Evolutionary conservation across 768 basidiomycete genomes (phyloP).

Genomic region (Phylloporus rhodoxanthus): DNA sequence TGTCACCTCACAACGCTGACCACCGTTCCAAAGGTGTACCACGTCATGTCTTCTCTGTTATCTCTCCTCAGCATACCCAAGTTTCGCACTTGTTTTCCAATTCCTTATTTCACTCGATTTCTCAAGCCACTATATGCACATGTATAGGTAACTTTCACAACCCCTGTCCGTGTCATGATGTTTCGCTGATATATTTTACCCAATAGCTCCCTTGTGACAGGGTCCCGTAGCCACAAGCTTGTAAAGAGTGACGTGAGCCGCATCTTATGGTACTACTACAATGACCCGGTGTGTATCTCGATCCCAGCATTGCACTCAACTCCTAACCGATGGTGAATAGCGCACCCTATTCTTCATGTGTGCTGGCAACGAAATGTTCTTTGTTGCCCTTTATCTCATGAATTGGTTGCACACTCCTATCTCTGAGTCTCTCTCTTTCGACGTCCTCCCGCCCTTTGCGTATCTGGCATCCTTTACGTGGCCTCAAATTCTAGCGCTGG

Average conservation of each 20-base stretch:
- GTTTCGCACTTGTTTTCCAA: conserved; percentile 82
- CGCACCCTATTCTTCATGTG: conserved; percentile 87
- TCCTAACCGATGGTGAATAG: conserved; percentile 34
- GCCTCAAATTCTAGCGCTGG: conserved; percentile 63
- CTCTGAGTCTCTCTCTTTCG: conserved; percentile 23
- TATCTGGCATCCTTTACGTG: conserved; percentile 49
- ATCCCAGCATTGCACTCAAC: background rate
- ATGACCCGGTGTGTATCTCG: conserved; percentile 64
- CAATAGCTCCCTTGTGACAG: conserved; percentile 85
- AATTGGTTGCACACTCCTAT: conserved; percentile 76
- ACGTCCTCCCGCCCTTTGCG: conserved; percentile 15
- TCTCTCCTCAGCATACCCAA: conserved; percentile 84
- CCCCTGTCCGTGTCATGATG: too few relatives aligned
- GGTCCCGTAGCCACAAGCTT: conserved; percentile 86
- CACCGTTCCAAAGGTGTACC: conserved; percentile 66
- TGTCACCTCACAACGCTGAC: background rate
- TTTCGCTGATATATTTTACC: conserved; percentile 5
- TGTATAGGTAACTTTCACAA: conserved; percentile 74
- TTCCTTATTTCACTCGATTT: conserved; percentile 96
- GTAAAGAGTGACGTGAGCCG: conserved; percentile 90
- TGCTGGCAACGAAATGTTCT: conserved; percentile 93
- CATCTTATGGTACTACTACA: conserved; percentile 91
- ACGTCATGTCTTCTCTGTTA: conserved; percentile 94
- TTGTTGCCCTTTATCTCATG: conserved; percentile 90
- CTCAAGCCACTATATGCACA: conserved; percentile 98